Percentiles rank a stretch among this genome's conserved stretches.
Conservation (phyloP, 2,329 filamentous ascomycete genomes). For the Monosporascus ibericus region DNA sequence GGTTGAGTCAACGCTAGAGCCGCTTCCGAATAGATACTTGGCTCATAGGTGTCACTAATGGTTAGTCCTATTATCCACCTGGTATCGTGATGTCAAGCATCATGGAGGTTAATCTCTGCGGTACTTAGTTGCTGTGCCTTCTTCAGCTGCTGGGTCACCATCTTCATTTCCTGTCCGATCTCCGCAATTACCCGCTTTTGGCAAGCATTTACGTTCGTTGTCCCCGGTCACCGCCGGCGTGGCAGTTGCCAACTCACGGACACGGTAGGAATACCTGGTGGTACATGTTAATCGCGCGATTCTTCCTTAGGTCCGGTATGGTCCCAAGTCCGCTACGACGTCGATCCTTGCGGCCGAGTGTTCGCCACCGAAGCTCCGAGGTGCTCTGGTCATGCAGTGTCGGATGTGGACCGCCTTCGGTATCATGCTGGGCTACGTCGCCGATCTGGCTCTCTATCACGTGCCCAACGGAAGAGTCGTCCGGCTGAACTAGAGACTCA, state of each 20-base stretch:
- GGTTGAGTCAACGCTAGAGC: background rate
- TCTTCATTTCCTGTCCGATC: slow-evolving; percentile 62
- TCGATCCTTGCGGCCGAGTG: slow-evolving; percentile 65
- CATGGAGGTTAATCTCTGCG: background rate
- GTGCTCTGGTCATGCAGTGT: slow-evolving; percentile 69
- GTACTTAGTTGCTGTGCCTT: slow-evolving; percentile 48
- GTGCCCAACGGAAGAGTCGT: slow-evolving; percentile 46
- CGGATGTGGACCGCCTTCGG: slow-evolving; percentile 51
- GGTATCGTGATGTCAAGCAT: background rate
- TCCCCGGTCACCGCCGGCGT: too few relatives aligned
- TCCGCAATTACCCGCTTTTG: slow-evolving; percentile 50
- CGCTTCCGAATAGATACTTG: slow-evolving; percentile 29
- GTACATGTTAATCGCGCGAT: slow-evolving; percentile 66
- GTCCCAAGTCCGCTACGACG: slow-evolving; percentile 64
- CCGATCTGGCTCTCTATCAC: slow-evolving; percentile 55
- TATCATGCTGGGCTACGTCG: slow-evolving; percentile 53
- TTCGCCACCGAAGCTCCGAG: slow-evolving; percentile 56
- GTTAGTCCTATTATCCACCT: slow-evolving; percentile 9
- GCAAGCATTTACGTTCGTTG: slow-evolving; percentile 21
- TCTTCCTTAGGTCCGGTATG: slow-evolving; percentile 64
- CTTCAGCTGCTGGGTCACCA: slow-evolving; percentile 67
- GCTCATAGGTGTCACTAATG: slow-evolving; percentile 58
- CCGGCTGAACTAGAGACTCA: slow-evolving; percentile 61
- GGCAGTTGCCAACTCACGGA: too few relatives aligned
- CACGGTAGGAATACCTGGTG: slow-evolving; percentile 39